phyloP scores from a whole-genome alignment of 371 early-diverging fungal species.

The Mucor sp. region DNA sequence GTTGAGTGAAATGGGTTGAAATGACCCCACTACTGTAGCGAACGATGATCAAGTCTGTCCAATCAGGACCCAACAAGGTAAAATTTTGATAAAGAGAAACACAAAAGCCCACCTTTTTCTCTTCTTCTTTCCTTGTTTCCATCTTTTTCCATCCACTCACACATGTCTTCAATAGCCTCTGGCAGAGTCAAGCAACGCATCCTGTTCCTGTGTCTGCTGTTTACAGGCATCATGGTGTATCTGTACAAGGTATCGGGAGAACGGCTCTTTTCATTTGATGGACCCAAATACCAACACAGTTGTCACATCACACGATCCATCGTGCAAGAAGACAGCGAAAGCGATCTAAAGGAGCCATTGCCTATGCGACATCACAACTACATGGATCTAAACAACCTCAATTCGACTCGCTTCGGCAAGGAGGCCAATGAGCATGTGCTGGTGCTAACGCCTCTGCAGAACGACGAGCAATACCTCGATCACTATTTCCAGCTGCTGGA shows the following conservation, averaged over 20 bases:
- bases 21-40: neutral
- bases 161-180: slow-evolving; percentile 10
- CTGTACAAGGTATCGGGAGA: neutral
- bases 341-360: neutral
- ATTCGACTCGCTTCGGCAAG: slow-evolving; percentile 13
- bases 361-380: slow-evolving; percentile 11
- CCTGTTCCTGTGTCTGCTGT: slow-evolving; percentile 4
- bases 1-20: neutral
- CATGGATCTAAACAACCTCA: slow-evolving; percentile 14
- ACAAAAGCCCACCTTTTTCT: neutral
- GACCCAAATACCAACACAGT: slow-evolving; percentile 7
- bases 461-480: slow-evolving; percentile 45
- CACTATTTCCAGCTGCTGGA: slow-evolving; percentile 50
- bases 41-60: neutral
- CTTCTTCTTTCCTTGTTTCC: neutral
- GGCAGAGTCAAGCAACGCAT: slow-evolving; percentile 13
- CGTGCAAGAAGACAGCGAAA: neutral
- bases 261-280: neutral
- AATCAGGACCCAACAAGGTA: neutral
- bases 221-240: neutral
- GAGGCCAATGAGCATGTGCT: slow-evolving; percentile 26
- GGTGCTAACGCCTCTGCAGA: slow-evolving; percentile 48
- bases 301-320: slow-evolving; percentile 15
- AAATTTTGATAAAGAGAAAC: neutral
- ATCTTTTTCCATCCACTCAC: neutral